A percentile compares a stretch with the other conserved stretches of the same genome.
Conservation (phyloP, 768 basidiomycete species). For the Dendrothele bispora region DNA sequence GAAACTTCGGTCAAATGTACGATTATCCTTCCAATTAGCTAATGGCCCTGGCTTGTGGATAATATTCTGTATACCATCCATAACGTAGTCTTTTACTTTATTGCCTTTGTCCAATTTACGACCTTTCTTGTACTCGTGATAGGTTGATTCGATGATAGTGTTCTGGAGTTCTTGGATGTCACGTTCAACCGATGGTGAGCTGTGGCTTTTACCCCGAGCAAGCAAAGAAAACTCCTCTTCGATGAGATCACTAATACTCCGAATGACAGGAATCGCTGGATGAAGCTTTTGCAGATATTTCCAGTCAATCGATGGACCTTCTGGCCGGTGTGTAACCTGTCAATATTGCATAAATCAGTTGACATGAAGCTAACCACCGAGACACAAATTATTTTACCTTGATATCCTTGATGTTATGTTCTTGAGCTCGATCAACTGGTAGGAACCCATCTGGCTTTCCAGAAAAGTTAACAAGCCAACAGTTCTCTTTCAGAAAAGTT, state of each 20-base stretch:
- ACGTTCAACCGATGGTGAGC: conserved; percentile 14
- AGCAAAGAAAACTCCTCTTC: conserved; percentile 26
- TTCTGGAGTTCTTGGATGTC: conserved; percentile 8
- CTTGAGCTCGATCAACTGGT: conserved; percentile 31
- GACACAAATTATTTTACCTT: no score
- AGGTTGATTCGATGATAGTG: not conserved
- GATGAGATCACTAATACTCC: conserved; percentile 19
- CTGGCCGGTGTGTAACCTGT: conserved; percentile 27
- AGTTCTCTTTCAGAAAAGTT: conserved; percentile 25
- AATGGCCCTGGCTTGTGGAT: no score
- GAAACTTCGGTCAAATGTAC: no score
- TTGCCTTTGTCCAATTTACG: not conserved
- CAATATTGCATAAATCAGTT: not conserved
- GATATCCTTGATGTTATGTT: conserved; percentile 36
- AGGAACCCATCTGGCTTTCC: conserved; percentile 22
- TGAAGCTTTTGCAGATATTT: conserved; percentile 29
- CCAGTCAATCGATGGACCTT: conserved; percentile 32
- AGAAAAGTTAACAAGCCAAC: conserved; percentile 31
- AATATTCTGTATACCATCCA: not conserved
- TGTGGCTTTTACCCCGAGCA: conserved; percentile 24
- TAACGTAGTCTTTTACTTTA: not conserved
- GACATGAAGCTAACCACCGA: conserved; percentile 2
- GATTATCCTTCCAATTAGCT: no score
- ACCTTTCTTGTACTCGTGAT: not conserved
- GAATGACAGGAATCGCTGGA: conserved; percentile 30